phyloP scores from a whole-genome alignment of 805 yeast genomes.

The Saccharomycopsis guyanensis region DNA sequence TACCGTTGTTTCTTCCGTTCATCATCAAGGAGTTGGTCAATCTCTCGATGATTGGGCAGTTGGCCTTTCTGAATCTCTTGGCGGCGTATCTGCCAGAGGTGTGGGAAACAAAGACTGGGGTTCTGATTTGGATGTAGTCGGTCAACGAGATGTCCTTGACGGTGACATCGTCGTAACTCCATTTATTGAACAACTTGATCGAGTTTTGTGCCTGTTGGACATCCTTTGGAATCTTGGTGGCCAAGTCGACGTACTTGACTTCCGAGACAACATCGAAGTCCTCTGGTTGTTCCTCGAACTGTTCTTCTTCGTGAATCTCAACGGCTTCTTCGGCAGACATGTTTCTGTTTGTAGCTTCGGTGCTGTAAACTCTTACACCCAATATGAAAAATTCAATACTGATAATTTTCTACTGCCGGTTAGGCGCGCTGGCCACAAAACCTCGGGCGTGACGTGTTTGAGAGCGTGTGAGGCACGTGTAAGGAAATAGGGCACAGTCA shows the following conservation, averaged over 20 bases:
- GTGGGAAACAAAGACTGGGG: slow-evolving; percentile 97
- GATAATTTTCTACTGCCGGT: neutral
- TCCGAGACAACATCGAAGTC: slow-evolving; percentile 69
- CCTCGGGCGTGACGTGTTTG: too few relatives aligned
- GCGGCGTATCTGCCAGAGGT: slow-evolving; percentile 99
- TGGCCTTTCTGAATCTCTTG: slow-evolving; percentile 99
- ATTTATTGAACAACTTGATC: slow-evolving; percentile 98
- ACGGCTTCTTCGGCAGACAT: slow-evolving; percentile 77
- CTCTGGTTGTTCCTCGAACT: slow-evolving; percentile 45
- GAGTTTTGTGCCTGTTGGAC: slow-evolving; percentile 93
- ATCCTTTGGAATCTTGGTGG: slow-evolving; percentile 95
- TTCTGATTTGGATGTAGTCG: slow-evolving; percentile 96
- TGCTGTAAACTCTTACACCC: neutral
- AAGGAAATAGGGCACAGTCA: too few relatives aligned
- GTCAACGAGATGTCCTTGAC: slow-evolving; percentile 96
- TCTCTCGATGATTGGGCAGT: slow-evolving; percentile 99
- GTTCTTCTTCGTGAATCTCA: slow-evolving; percentile 37
- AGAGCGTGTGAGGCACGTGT: too few relatives aligned
- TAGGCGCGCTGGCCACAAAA: neutral
- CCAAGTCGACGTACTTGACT: slow-evolving; percentile 75
- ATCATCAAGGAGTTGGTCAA: slow-evolving; percentile 99
- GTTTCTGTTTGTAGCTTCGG: slow-evolving; percentile 24
- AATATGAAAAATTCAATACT: neutral
- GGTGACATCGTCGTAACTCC: slow-evolving; percentile 97
- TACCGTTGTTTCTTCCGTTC: slow-evolving; percentile 99